A percentile compares a stretch with the other conserved stretches of the same genome.
Evolutionary conservation across 495 filamentous ascomycete genomes (phyloP).

Genomic region (Neurospora intermedia): DNA sequence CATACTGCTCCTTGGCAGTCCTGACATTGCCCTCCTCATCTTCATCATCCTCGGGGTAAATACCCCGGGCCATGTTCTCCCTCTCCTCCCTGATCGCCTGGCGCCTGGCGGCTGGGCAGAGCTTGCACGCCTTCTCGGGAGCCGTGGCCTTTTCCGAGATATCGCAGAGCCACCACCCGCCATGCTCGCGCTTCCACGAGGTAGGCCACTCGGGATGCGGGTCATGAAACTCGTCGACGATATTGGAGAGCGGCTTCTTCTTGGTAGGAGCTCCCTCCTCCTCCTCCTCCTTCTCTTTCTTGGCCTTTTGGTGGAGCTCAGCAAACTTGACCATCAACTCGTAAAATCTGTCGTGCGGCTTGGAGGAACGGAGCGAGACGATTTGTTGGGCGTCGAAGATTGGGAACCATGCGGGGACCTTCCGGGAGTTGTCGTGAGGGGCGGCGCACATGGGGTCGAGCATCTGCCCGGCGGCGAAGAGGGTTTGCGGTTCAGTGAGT

Average conservation of each 20-base stretch:
- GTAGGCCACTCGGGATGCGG: constrained; percentile 20
- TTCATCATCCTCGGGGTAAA: background rate
- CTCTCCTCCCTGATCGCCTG: background rate
- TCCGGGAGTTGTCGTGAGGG: background rate
- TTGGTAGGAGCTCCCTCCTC: background rate
- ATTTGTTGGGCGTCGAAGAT: constrained; percentile 8
- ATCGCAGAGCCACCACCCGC: constrained; percentile 33
- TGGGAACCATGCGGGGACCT: constrained; percentile 25
- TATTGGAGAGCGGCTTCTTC: constrained; percentile 15
- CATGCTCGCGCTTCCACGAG: constrained; percentile 8
- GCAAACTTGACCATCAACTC: constrained; percentile 3
- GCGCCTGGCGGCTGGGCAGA: constrained; percentile 12
- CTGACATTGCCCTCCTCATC: background rate
- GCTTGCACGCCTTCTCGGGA: constrained; percentile 21
- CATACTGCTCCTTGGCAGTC: background rate
- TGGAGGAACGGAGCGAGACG: constrained; percentile 4
- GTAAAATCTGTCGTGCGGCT: constrained; percentile 7
- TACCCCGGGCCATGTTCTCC: background rate
- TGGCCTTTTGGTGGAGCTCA: constrained; percentile 1
- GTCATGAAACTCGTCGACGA: constrained; percentile 18
- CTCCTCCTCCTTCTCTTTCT: constrained; percentile 1
- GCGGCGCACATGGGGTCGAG: background rate
- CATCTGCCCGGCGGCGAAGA: background rate
- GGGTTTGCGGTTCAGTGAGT: background rate
- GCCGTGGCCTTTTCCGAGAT: background rate